These are phyloP conservation scores for Boletus rex-veris DNA, from an alignment of 768 basidiomycete species.

Conservation along the genomic window DNA sequence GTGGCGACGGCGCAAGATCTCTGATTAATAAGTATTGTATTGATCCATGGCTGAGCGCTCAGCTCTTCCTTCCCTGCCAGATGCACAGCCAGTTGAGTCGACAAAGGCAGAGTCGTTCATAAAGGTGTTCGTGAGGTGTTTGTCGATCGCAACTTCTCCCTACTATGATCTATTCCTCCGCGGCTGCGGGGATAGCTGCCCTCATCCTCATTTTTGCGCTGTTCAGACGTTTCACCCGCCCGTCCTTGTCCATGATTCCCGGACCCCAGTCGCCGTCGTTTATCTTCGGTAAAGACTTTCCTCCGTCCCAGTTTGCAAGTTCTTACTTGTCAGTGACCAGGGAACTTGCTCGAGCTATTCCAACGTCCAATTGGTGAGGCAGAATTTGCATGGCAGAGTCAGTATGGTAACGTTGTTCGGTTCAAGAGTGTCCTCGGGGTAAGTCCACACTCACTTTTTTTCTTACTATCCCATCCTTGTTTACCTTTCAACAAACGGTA, in stretches of 20 bases:
- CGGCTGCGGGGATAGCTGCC: background rate
- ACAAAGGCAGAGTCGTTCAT: background rate
- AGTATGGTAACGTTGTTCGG: conserved; percentile 26
- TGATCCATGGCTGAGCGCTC: no score
- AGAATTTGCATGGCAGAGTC: conserved; percentile 30
- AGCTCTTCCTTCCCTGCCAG: no score
- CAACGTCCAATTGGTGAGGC: conserved; percentile 25
- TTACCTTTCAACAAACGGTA: conserved; percentile 10
- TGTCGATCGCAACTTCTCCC: no score
- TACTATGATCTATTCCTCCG: conserved; percentile 3
- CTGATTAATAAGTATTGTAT: no score
- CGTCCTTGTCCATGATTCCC: conserved; percentile 12
- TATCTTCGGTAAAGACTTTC: conserved; percentile 8
- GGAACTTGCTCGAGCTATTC: conserved; percentile 24
- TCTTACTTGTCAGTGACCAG: conserved; percentile 10
- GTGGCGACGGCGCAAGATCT: no score
- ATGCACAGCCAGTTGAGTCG: no score
- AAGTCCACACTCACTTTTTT: background rate
- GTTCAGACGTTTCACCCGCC: background rate
- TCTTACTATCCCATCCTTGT: no score
- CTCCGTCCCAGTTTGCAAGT: conserved; percentile 3
- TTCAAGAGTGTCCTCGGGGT: conserved; percentile 25
- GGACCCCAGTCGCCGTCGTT: conserved; percentile 19
- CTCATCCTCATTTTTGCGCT: background rate
- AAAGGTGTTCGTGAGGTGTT: background rate